Conservation (phyloP, 192 early-diverging fungal genomes). For the Martensiomyces pterosporus region DNA sequence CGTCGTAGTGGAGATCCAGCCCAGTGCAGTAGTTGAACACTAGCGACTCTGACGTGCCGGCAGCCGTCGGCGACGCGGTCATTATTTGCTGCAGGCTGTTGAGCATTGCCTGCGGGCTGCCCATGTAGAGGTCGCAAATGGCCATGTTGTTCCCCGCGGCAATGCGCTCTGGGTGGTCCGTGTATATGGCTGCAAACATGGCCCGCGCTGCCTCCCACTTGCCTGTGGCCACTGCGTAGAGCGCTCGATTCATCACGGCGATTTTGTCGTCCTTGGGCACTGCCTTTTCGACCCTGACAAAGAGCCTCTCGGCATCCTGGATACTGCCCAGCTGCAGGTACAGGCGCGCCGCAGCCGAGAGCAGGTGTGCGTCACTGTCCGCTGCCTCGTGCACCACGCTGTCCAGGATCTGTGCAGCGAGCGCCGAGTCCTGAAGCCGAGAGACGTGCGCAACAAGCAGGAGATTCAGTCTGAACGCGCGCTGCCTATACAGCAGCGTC, state of each 20-base stretch:
- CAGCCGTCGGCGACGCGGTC: conserved; percentile 21
- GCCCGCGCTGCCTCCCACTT: conserved; percentile 31
- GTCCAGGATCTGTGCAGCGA: conserved; percentile 12
- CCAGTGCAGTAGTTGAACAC: conserved; percentile 48
- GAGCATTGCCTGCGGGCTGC: conserved; percentile 36
- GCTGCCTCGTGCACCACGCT: background rate
- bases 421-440: conserved; percentile 11
- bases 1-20: conserved; percentile 43
- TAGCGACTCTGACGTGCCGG: conserved; percentile 34
- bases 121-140: conserved; percentile 44
- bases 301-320: conserved; percentile 16
- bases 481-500: conserved; percentile 3
- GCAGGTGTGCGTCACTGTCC: conserved; percentile 9
- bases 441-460: conserved; percentile 11
- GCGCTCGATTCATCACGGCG: conserved; percentile 31
- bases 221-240: conserved; percentile 28
- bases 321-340: conserved; percentile 35
- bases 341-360: conserved; percentile 31
- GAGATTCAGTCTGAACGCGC: conserved; percentile 19
- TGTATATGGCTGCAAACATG: conserved; percentile 9
- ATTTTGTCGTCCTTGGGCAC: conserved; percentile 17
- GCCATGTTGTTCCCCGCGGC: conserved; percentile 34
- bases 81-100: conserved; percentile 24
- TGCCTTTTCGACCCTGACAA: conserved; percentile 12
- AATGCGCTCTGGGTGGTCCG: conserved; percentile 11